Base-by-base conservation (phyloP, 1,284 basidiomycete species). In the Rhodotorula mucilaginosa region DNA sequence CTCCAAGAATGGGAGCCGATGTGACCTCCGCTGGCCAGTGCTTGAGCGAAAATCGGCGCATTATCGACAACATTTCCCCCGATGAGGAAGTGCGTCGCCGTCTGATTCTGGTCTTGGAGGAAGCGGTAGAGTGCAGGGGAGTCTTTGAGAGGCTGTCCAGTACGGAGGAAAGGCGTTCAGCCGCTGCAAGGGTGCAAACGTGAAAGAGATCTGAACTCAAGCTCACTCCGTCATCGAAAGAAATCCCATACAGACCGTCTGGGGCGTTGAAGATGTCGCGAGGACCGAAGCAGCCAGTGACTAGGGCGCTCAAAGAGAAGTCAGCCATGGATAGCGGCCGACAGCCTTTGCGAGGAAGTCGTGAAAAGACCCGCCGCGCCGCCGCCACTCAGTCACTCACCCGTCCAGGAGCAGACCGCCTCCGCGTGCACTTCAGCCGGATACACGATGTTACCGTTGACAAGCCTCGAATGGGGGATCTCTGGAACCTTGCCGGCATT, bases 41-140 rank as follows among this genome's bases (percentile, higher is more conserved):
- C 76, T 47, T 73, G 67, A 7, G 69, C n/a, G 65, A 77, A 76
- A 61, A 84, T 77, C 39, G 84, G 79, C 15, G 87, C 85, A 79
- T 89, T 83, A 62, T 80, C 69, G 47, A 88, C 78, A 73, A 93
- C 89, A 78, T 91, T 88, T 47, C 83, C 77, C 44, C 92, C 92
- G 76, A 94, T 93, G 83, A 91, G 86, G 80, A 93, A 93, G 80
- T 93, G 91, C 1, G 91, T 93, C 2, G 87, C 86, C 13, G 79
- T 84, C 68, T 87, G 80, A 65, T 87, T 85, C 69, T 91, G 84
- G n/a, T 82, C 66, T 72, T 84, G 74, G 63, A 93, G 82, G 79
- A 90, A 92, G 16, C 81, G 66, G 79, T 87, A 86, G 26, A 89
- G 82, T 54, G 69, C 70, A 29, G 80, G 77, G 1, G 83, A 83